Base-by-base conservation (phyloP, 2,329 filamentous ascomycete genomes). In the Paramyrothecium sp. region DNA sequence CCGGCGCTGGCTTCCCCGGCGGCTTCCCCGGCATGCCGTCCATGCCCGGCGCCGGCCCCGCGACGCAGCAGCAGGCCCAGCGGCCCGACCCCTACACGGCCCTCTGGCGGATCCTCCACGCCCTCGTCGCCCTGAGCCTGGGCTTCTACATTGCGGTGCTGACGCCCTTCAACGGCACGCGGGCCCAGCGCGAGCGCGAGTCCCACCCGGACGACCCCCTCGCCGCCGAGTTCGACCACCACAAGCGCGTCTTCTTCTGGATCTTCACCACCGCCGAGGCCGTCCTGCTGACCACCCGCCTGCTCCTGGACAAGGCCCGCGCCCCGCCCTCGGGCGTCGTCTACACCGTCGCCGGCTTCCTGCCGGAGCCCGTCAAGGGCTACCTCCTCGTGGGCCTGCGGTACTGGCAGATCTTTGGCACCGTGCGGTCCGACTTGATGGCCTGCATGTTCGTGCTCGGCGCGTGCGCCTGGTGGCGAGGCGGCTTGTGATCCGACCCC, bases 181-280 rank as follows among this genome's bases (percentile, higher is more conserved):
- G 84, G 68, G 63, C 81, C 7, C 82, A 86, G 65, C 84, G 90
- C 30, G 80, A 85, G 55, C 72, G 77, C 11, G 67, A 66, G 20
- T 63, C 67, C 50, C 58, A 71, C 33, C 63, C 67, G 16, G 65
- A 66, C 47, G 63, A 61, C 10, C 62, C 63, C 44, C 60, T 62
- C 41, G 62, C 60, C 50, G 61, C 67, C 13, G 69, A 70, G 46
- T 58, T 69, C 21, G 71, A 73, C 57, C 69, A 64, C 52, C 71
- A 67, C 48, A 72, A 68, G 61, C 65, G 60, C 51, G 54, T 74
- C 21, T 88, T 92, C 73, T 92, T 94, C 73, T 91, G 87, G 78
- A 81, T 90, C n/a, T 95, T 94, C 69, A 88, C 89, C 7, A 91
- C 90, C 0, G 87, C 85, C 33, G 90, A 95, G 75, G 81, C 91